These are phyloP conservation scores for Debaryomyces sp. DNA, from an alignment of 1,139 yeast genomes.

Conservation along the genomic window DNA sequence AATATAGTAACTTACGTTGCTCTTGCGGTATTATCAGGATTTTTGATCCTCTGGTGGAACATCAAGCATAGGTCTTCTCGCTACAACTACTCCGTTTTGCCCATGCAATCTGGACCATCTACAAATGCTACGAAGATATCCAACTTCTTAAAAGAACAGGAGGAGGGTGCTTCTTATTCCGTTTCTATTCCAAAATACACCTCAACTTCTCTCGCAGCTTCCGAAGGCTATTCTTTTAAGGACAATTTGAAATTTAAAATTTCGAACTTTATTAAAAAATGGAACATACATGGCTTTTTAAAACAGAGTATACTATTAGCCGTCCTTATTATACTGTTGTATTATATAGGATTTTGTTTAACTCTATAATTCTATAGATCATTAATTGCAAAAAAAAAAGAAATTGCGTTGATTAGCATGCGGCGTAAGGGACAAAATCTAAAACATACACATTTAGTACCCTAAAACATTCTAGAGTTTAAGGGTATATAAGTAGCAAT, in stretches of 20 bases:
- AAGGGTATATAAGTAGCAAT: background rate
- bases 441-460: constrained; percentile 8
- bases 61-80: constrained; percentile 26
- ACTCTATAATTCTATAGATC: constrained; percentile 12
- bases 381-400: constrained; percentile 7
- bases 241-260: background rate
- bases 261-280: constrained; percentile 16
- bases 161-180: constrained; percentile 14
- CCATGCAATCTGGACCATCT: constrained; percentile 5
- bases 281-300: constrained; percentile 20
- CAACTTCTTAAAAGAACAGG: constrained; percentile 27
- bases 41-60: constrained; percentile 33
- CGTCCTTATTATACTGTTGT: constrained; percentile 19
- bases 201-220: background rate
- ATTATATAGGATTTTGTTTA: constrained; percentile 22
- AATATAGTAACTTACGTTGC: constrained; percentile 42
- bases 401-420: constrained; percentile 12
- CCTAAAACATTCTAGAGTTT: background rate
- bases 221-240: background rate
- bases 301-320: constrained; percentile 23
- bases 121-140: constrained; percentile 23
- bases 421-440: constrained; percentile 10
- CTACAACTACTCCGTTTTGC: constrained; percentile 14
- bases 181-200: constrained; percentile 19
- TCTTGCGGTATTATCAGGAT: constrained; percentile 38